phyloP scores from a whole-genome alignment of 108 stramenopile species.

The Asterionellopsis glacialis region DNA sequence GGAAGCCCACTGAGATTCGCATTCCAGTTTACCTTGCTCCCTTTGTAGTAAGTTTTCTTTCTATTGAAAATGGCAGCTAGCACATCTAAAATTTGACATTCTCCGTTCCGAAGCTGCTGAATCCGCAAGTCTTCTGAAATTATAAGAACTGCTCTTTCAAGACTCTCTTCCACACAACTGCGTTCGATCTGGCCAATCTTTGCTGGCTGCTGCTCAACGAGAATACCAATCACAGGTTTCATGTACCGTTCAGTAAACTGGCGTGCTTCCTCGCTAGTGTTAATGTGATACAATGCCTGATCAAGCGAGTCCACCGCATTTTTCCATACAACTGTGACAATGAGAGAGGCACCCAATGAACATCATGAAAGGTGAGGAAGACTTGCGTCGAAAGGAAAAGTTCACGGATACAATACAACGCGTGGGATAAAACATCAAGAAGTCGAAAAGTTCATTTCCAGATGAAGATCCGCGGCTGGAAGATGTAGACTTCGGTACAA shows the following conservation, averaged over 20 bases:
- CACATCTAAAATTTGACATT: constrained; percentile 34
- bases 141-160: constrained; percentile 52
- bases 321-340: constrained; percentile 62
- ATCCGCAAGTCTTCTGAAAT: constrained; percentile 60
- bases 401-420: too few species aligned
- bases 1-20: constrained; percentile 38
- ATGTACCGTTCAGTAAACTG: constrained; percentile 71
- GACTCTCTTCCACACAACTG: constrained; percentile 74
- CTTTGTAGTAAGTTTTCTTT: constrained; percentile 78
- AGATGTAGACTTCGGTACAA: too few species aligned
- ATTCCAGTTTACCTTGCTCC: constrained; percentile 53
- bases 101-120: constrained; percentile 27
- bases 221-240: constrained; percentile 66
- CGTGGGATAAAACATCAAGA: too few species aligned
- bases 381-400: too few species aligned
- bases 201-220: constrained; percentile 75
- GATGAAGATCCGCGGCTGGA: too few species aligned
- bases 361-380: too few species aligned
- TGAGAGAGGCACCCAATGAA: too few species aligned
- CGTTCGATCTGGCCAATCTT: constrained; percentile 72
- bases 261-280: constrained; percentile 36
- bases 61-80: constrained; percentile 62
- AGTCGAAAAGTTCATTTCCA: too few species aligned
- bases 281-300: constrained; percentile 24
- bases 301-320: constrained; percentile 78